Base-by-base conservation (phyloP, 768 basidiomycete species). In the Termitomyces bulborhizus region DNA sequence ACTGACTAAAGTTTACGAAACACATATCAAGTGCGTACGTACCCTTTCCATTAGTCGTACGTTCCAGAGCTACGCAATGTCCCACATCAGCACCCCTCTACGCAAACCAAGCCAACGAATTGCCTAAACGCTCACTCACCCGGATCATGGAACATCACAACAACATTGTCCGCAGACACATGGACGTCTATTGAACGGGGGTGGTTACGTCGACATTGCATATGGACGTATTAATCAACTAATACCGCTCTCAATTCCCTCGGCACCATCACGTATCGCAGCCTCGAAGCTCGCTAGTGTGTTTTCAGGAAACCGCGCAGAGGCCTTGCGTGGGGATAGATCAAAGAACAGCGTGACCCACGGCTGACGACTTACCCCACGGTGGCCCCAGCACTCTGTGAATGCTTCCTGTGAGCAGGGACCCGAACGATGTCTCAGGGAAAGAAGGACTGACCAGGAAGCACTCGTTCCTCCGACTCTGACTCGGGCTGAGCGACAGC, bases 161-260 rank as follows among this genome's bases (percentile, higher is more conserved):
- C 87, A 40, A 90, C 82, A 65, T 84, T 79, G 70, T 99, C 96
- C 60, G 74, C 72, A 36, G 95, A 92, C 64, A 96, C 87, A 71
- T 98, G 95, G 64, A 98, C 93, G 83, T 97, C 95, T 96, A 72
- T 73, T 64, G 65, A 63, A 42, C 26, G 6, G 42, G 40, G 67
- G 69, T 34, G 34, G 82, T 85, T 76, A 84, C 72, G 71, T 58
- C 67, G 64, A 63, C 52, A 69, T 66, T 63, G 68, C 65, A 66
- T 60, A 63, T 53, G 53, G 49, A 58, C 63, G 60, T 37, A 31
- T 8, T 21, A 9, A 37, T 16, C 31, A 43, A 45, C 75, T 73
- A 83, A 73, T 94, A 97, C 96, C 95, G 69, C 91, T 94, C 81
- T 99, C 96, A 65, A 99, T 96, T 63, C 79, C 95, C 68, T 99